Evolutionary conservation across 2,329 filamentous ascomycete species (phyloP), one percentile per base, ranked within the genome.

Genomic region (Claviceps spartinae): DNA sequence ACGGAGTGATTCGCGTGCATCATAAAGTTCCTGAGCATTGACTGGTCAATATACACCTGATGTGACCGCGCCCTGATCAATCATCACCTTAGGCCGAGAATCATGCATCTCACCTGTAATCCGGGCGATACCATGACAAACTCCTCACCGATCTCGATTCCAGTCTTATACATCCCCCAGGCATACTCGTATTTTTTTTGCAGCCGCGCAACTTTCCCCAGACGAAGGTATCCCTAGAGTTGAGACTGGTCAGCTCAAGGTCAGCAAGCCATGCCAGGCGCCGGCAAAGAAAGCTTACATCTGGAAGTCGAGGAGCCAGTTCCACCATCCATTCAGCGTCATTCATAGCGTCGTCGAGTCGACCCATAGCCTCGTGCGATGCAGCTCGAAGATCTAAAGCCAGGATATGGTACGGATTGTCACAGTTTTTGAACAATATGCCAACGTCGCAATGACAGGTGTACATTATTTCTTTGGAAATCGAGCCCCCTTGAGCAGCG

Each of bases 241-340:
- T 5, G 24, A 1, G 24, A 24, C 24, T 5, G 4, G 1, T 24
- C 24, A 24, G 24, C 18, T 5, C 5, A 42, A 22, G 26, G 8
- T 24, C 22, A 11, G 18, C 13, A 22, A 13, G 26, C 8, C 26
- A 18, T 18, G n/a, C 1, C 18, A 24, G 20, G 24, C 24, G 24
- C 24, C 4, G 24, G 24, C 24, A 24, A 24, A 5, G 40, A 4
- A 5, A 8, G 41, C 64, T 40, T 59, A 72, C 70, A 56, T 72
- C 68, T n/a, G 69, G 63, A 2, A 66, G 58, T 38, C 63, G 60
- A 18, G 70, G 70, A 5, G 69, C 67, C 43, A 72, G 62, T 52
- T 72, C 68, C 18, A 72, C 55, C 20, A 72, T 65, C 68, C 70
- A 72, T 57, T 69, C 67, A 8, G 70, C 70, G 52, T 72, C 69